Evolutionary conservation across 768 basidiomycete genomes (phyloP).

Genomic region (Kwoniella bestiolae): DNA sequence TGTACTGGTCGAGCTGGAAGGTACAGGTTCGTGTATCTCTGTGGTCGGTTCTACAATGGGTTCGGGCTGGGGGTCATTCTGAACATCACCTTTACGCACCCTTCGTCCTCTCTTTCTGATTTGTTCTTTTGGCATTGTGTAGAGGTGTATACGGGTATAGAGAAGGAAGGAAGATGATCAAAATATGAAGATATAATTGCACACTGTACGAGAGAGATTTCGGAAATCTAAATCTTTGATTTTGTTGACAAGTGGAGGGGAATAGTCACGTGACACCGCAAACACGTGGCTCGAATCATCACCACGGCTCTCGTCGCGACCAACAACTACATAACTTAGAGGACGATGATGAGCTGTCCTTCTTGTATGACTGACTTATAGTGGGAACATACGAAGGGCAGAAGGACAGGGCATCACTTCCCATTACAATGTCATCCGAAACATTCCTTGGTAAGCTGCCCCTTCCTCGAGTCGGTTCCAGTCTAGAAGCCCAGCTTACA

Average conservation of each 20-base stretch:
- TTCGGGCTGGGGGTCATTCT: neutral
- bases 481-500: neutral
- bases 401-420: neutral
- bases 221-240: constrained; percentile 3
- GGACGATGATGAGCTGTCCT: neutral
- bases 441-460: constrained; percentile 17
- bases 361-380: too few relatives aligned
- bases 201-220: neutral
- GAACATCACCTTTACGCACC: constrained; percentile 41
- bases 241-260: constrained; percentile 22
- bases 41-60: constrained; percentile 4
- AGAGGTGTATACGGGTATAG: neutral
- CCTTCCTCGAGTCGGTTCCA: neutral
- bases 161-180: too few relatives aligned
- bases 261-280: constrained; percentile 13
- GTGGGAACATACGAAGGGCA: neutral
- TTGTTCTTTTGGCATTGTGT: constrained; percentile 56
- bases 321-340: too few relatives aligned
- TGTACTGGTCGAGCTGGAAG: constrained; percentile 21
- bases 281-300: neutral
- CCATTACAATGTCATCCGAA: constrained; percentile 20
- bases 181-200: too few relatives aligned
- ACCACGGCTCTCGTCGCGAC: neutral
- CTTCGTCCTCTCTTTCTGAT: constrained; percentile 54
- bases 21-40: constrained; percentile 27